Conservation (phyloP, 805 yeast species). For the Wickerhamomyces queroliae region DNA sequence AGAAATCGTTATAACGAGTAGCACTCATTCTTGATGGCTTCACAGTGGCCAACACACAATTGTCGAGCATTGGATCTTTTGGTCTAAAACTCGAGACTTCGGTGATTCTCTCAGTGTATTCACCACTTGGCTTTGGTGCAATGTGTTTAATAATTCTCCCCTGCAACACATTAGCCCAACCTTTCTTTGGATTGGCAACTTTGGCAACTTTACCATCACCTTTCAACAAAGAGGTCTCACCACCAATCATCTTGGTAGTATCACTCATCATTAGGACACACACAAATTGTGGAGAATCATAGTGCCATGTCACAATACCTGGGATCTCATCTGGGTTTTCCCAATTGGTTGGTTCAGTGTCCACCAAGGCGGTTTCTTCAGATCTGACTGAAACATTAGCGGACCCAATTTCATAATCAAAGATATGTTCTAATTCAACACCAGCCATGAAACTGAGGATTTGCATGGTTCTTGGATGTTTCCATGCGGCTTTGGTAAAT, state of each 20-base stretch:
- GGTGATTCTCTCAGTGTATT: slow-evolving; percentile 35
- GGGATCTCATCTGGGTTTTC: slow-evolving; percentile 25
- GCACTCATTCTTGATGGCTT: slow-evolving; percentile 33
- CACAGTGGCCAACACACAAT: slow-evolving; percentile 35
- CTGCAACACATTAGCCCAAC: slow-evolving; percentile 42
- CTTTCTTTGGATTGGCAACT: slow-evolving; percentile 37
- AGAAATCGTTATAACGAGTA: slow-evolving; percentile 31
- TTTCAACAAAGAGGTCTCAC: slow-evolving; percentile 44
- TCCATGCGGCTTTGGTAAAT: slow-evolving; percentile 52
- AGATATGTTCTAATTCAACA: slow-evolving; percentile 15
- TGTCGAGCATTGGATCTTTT: slow-evolving; percentile 29
- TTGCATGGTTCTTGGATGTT: slow-evolving; percentile 49
- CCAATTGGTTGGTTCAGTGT: background rate
- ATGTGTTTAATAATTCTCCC: slow-evolving; percentile 40
- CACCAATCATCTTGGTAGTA: slow-evolving; percentile 48
- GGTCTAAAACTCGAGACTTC: slow-evolving; percentile 38
- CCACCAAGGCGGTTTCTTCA: slow-evolving; percentile 1
- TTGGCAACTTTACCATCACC: slow-evolving; percentile 29
- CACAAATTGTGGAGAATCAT: slow-evolving; percentile 52
- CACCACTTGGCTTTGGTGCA: slow-evolving; percentile 37
- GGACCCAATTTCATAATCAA: slow-evolving; percentile 51
- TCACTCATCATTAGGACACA: slow-evolving; percentile 54
- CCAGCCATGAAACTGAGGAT: slow-evolving; percentile 51
- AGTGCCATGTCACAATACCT: slow-evolving; percentile 54
- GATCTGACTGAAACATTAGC: slow-evolving; percentile 42